Evolutionary conservation across 2,329 filamentous ascomycete species (phyloP).

Genomic region (Colletotrichum higginsianum): DNA sequence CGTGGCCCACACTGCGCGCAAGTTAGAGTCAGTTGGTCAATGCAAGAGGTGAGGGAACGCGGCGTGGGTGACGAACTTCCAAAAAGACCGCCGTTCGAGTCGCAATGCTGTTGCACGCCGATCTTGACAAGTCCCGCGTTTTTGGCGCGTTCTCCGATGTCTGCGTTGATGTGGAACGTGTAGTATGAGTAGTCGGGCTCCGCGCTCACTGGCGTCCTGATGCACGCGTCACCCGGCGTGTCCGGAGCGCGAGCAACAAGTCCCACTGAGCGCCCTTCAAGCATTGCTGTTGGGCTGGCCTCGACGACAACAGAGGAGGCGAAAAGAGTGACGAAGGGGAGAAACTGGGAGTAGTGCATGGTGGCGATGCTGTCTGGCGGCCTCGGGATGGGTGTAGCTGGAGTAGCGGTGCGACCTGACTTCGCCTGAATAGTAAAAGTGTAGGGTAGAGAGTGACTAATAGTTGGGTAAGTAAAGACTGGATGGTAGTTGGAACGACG

Average conservation of each 20-base stretch:
- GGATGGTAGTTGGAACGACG: too few species aligned
- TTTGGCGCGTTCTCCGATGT: background rate
- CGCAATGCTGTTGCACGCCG: constrained; percentile 7
- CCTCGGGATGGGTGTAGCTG: background rate
- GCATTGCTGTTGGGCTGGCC: constrained; percentile 3
- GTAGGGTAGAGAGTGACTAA: background rate
- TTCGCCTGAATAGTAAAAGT: background rate
- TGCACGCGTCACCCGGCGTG: background rate
- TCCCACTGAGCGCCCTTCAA: background rate
- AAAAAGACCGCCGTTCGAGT: background rate
- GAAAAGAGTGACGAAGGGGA: background rate
- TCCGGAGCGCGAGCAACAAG: background rate
- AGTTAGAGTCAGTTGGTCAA: constrained; percentile 4
- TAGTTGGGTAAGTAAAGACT: background rate
- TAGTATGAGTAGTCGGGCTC: constrained; percentile 21
- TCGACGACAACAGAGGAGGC: background rate
- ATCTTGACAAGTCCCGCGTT: constrained; percentile 6
- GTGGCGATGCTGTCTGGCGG: background rate
- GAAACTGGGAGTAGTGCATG: constrained; percentile 9
- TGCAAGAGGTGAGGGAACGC: background rate
- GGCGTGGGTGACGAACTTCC: background rate
- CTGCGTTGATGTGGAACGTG: constrained; percentile 10
- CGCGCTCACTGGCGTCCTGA: background rate
- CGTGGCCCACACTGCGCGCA: background rate
- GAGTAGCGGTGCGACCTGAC: too few species aligned